Conservation (phyloP, 495 filamentous ascomycete species). For the Aspergillus avenaceus region DNA sequence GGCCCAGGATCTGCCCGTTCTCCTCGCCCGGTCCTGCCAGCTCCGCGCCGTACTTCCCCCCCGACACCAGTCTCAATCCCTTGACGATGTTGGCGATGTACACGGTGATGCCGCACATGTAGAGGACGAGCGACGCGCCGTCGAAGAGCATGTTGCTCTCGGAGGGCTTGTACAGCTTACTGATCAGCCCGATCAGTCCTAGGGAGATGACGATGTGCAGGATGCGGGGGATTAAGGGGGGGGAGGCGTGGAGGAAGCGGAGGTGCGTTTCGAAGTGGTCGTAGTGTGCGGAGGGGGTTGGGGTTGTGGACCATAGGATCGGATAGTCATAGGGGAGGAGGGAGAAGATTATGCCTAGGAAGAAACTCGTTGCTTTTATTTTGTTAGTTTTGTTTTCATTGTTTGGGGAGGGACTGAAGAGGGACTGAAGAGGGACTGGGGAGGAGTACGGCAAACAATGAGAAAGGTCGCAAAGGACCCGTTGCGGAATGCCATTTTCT, state of each 20-base stretch:
- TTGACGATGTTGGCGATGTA: constrained; percentile 95
- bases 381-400: constrained; percentile 8
- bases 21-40: constrained; percentile 23
- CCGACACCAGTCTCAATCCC: constrained; percentile 74
- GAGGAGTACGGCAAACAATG: constrained; percentile 78
- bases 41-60: constrained; percentile 47
- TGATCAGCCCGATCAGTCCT: constrained; percentile 84
- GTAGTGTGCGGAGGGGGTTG: constrained; percentile 61
- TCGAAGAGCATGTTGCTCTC: constrained; percentile 97
- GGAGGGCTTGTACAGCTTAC: constrained; percentile 85
- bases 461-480: constrained; percentile 86
- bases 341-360: constrained; percentile 97
- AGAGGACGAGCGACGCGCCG: constrained; percentile 84
- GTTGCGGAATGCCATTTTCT: constrained; percentile 34
- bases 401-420: constrained; percentile 9
- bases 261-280: constrained; percentile 83
- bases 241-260: constrained; percentile 77
- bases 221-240: constrained; percentile 85
- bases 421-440: constrained; percentile 13
- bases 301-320: constrained; percentile 79
- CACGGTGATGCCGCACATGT: constrained; percentile 85
- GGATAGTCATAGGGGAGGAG: constrained; percentile 97
- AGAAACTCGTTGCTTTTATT: constrained; percentile 83
- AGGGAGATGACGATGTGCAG: constrained; percentile 88
- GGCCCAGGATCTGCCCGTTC: constrained; percentile 44